Percentiles rank a stretch among this genome's conserved stretches.
Evolutionary conservation across 1,284 basidiomycete species (phyloP).

Genomic region (Bondarzewia mesenterica): DNA sequence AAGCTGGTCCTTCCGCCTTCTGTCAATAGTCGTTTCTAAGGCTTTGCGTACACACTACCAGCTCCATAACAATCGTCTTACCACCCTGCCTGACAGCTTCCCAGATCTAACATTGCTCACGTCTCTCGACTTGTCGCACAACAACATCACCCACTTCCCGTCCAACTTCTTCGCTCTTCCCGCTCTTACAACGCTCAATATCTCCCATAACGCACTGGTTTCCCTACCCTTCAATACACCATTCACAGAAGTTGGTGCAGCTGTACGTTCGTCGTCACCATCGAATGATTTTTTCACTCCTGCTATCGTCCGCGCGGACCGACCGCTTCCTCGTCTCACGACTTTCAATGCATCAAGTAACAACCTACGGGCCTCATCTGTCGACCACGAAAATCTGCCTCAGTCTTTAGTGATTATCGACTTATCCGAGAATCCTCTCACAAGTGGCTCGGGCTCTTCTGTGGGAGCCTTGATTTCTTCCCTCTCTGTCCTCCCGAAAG

Average conservation of each 20-base stretch:
- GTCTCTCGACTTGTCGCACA: slow-evolving; percentile 63
- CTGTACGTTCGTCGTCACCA: slow-evolving; percentile 17
- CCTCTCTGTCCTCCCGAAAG: slow-evolving; percentile 37
- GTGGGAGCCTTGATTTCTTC: slow-evolving; percentile 33
- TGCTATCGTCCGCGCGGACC: slow-evolving; percentile 47
- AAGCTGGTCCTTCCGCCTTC: slow-evolving; percentile 19
- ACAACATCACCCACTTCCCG: slow-evolving; percentile 54
- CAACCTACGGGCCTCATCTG: slow-evolving; percentile 40
- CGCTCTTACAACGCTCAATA: slow-evolving; percentile 51
- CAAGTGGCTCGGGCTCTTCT: slow-evolving; percentile 6
- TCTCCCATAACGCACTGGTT: slow-evolving; percentile 61
- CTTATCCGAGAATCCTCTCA: slow-evolving; percentile 33
- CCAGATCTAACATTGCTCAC: slow-evolving; percentile 57
- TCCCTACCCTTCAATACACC: slow-evolving; percentile 54
- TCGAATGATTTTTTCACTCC: slow-evolving; percentile 52
- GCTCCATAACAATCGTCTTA: slow-evolving; percentile 68
- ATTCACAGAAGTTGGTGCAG: slow-evolving; percentile 24
- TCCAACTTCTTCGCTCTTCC: slow-evolving; percentile 60
- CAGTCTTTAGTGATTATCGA: slow-evolving; percentile 24
- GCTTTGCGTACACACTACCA: slow-evolving; percentile 20
- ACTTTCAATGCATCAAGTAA: slow-evolving; percentile 59
- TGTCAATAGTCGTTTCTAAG: neutral
- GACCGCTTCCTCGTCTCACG: slow-evolving; percentile 55
- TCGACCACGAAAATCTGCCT: slow-evolving; percentile 42
- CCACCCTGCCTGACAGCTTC: slow-evolving; percentile 50